Evolutionary conservation across 768 basidiomycete genomes (phyloP), one percentile per base, ranked within the genome.

Genomic region (Scleroderma citrinum): DNA sequence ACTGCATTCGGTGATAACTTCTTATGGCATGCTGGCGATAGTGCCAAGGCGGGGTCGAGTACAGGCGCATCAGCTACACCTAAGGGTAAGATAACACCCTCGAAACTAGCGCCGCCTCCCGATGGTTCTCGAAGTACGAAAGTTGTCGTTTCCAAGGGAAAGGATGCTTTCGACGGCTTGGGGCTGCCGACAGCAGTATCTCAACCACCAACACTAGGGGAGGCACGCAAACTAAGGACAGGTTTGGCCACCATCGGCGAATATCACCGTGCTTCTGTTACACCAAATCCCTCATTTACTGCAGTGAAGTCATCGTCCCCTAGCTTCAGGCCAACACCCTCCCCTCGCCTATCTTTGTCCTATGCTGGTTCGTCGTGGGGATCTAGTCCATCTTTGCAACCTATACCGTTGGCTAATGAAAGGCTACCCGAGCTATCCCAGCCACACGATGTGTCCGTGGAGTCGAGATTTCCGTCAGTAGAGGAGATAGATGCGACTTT

Each of bases 401-500:
- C 56, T 19, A 24, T 45, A 47, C 69, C 65, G 16, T 72, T 78
- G 13, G 63, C 68, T 23, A 49, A 71, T 38, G 62, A 71, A 40
- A 57, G 65, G 21, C 59, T 64, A 7, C 52, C 64, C 10, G 54
- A 62, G 19, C 61, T 74, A 50, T 61, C 59, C 16, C 71, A 69
- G 35, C 59, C 61, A 35, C 71, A 75, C 19, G 71, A 75, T 26
- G 61, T 75, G 20, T 70, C 76, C 37, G 77, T 73, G 16, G 91
- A 93, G 64, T 76, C 81, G 26, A 76, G 89, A 46, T 96, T 89
- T 64, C 93, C 93, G 0, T 87, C 93, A 1, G 69, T 96, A 36
- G 93, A 95, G 62, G 86, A 88, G 51, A 71, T 94, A 6, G 85
- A 91, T 64, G 77, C 80, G 20, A 69, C 69, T 10, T 77, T 80